Evolutionary conservation across 106 monocot genomes (phyloP).

Genomic region (Dactylorhiza incarnata): DNA sequence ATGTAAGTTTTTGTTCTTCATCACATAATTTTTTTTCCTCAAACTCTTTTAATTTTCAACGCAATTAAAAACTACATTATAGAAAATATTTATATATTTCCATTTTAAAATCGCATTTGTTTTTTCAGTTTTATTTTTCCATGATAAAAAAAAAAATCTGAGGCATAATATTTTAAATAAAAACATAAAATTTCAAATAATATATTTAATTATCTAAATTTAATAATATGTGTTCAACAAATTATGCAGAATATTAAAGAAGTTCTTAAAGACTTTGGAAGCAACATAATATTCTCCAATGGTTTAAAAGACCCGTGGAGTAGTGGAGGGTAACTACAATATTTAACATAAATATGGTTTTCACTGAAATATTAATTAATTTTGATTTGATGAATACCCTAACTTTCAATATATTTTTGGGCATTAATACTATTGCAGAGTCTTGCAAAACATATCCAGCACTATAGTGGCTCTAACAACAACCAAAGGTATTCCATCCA

Average conservation of each 20-base stretch:
- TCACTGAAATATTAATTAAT: background rate
- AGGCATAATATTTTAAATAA: too few species aligned
- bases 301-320: conserved; percentile 52
- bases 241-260: conserved; percentile 28
- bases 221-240: background rate
- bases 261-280: conserved; percentile 39
- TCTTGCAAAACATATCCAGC: background rate
- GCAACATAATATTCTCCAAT: conserved; percentile 57
- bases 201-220: background rate
- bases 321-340: conserved; percentile 39
- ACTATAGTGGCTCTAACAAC: background rate
- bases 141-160: too few species aligned
- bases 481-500: background rate
- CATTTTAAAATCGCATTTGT: too few species aligned
- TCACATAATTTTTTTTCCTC: background rate
- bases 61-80: too few species aligned
- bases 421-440: background rate
- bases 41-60: background rate
- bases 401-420: too few species aligned
- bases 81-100: too few species aligned
- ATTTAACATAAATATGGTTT: background rate
- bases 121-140: too few species aligned
- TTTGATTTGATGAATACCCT: too few species aligned
- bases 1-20: background rate
- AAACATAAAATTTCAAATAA: too few species aligned